phyloP scores from a whole-genome alignment of 257 asterid species.

The Solanum habrochaites region DNA sequence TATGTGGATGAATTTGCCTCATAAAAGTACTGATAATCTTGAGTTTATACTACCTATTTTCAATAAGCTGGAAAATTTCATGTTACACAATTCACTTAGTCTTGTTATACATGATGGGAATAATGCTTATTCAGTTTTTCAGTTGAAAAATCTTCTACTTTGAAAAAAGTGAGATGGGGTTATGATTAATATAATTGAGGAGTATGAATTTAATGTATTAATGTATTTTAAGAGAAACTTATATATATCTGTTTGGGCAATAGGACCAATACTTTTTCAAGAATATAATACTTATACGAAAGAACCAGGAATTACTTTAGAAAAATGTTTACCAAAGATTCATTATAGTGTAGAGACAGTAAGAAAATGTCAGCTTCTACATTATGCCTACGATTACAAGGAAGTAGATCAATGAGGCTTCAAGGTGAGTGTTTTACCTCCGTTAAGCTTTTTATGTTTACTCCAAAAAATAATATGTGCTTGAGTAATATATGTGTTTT shows the following conservation, averaged over 20 bases:
- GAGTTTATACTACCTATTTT: slow-evolving; percentile 46
- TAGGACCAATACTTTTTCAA: slow-evolving; percentile 34
- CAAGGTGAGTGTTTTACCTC: too few relatives aligned
- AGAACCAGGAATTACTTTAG: slow-evolving; percentile 6
- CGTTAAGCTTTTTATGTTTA: too few relatives aligned
- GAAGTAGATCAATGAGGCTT: too few relatives aligned
- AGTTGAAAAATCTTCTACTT: slow-evolving; percentile 14
- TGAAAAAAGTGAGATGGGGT: slow-evolving; percentile 38
- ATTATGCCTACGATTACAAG: not conserved
- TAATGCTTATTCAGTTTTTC: slow-evolving; percentile 28
- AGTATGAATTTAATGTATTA: slow-evolving; percentile 32
- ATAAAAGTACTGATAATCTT: slow-evolving; percentile 5
- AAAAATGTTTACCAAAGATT: not conserved
- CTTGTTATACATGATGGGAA: slow-evolving; percentile 15
- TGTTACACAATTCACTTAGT: slow-evolving; percentile 31
- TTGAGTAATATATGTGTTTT: too few relatives aligned
- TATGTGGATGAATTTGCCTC: slow-evolving; percentile 49
- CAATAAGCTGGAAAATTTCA: slow-evolving; percentile 45
- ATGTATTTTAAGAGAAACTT: slow-evolving; percentile 28
- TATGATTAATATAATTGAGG: slow-evolving; percentile 44
- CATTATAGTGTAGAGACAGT: not conserved
- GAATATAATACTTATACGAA: slow-evolving; percentile 3
- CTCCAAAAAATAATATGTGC: too few relatives aligned
- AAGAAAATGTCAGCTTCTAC: not conserved
- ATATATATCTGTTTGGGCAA: slow-evolving; percentile 31